Percentiles rank a stretch among this genome's conserved stretches.
phyloP scores from a whole-genome alignment of 139 green algal genomes.

The Edaphochlamys debaryana region DNA sequence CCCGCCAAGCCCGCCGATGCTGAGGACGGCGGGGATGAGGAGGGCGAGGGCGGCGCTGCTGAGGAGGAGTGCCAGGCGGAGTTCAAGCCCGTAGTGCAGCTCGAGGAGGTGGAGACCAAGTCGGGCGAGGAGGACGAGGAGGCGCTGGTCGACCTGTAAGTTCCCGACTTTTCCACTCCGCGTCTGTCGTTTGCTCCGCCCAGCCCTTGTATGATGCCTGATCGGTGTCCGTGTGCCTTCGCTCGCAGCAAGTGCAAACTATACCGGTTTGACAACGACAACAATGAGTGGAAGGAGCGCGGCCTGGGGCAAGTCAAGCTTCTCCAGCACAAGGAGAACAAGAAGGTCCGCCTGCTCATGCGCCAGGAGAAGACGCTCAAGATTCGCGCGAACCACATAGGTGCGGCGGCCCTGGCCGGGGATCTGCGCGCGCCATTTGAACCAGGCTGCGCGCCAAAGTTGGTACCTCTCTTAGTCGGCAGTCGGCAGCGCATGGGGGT shows the following conservation, averaged over 20 bases:
- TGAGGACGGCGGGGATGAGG: conserved; percentile 59
- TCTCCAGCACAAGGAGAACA: conserved; percentile 93
- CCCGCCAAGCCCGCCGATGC: conserved; percentile 46
- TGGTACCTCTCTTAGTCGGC: no score
- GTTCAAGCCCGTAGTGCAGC: conserved; percentile 95
- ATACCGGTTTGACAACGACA: conserved; percentile 94
- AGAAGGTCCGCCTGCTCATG: conserved; percentile 96
- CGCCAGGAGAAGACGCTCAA: conserved; percentile 98
- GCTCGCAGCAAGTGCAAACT: conserved; percentile 97
- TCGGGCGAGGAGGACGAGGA: conserved; percentile 97
- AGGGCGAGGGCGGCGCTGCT: conserved; percentile 62
- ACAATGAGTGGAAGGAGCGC: conserved; percentile 98
- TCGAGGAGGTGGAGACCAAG: conserved; percentile 93
- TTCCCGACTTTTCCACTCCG: no score
- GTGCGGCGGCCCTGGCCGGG: conserved; percentile 44
- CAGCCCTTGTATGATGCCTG: no score
- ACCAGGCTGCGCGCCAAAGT: no score
- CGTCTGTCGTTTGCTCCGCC: no score
- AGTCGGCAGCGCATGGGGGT: no score
- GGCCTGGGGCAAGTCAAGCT: conserved; percentile 91
- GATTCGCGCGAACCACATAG: conserved; percentile 96
- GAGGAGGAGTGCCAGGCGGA: conserved; percentile 95
- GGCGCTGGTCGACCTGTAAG: conserved; percentile 88
- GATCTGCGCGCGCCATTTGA: not conserved
- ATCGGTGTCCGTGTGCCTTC: no score